These are phyloP conservation scores for Ophiosphaerella herpotricha DNA, from an alignment of 2,329 filamentous ascomycete species.

Conservation along the genomic window DNA sequence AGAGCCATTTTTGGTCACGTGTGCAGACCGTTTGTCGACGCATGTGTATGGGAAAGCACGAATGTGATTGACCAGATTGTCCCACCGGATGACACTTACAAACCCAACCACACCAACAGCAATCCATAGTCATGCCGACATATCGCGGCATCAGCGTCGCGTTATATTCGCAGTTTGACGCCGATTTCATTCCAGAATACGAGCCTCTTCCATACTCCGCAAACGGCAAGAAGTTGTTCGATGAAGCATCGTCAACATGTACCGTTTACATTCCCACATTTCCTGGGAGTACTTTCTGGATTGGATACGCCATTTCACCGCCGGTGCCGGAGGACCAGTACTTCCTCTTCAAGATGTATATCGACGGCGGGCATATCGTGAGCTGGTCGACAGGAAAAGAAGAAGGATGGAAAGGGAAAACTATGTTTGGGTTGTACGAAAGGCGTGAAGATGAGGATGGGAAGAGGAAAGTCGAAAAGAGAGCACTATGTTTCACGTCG, in stretches of 20 bases:
- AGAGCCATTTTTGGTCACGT: too few relatives aligned
- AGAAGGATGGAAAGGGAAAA: slow-evolving; percentile 51
- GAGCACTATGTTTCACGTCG: slow-evolving; percentile 46
- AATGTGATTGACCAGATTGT: too few relatives aligned
- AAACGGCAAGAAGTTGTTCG: slow-evolving; percentile 14
- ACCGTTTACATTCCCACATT: slow-evolving; percentile 43
- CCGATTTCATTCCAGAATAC: slow-evolving; percentile 47
- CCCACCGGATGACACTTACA: too few relatives aligned
- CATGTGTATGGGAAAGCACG: too few relatives aligned
- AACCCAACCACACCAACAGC: too few relatives aligned
- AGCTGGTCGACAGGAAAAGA: slow-evolving; percentile 52
- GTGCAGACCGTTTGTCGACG: too few relatives aligned
- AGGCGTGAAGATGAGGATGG: slow-evolving; percentile 33
- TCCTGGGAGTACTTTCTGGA: slow-evolving; percentile 50
- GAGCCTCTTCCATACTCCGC: slow-evolving; percentile 18
- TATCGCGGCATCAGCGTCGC: slow-evolving; percentile 47
- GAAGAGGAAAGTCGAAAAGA: slow-evolving; percentile 45
- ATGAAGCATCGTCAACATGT: slow-evolving; percentile 35
- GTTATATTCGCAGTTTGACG: slow-evolving; percentile 50
- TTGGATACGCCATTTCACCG: slow-evolving; percentile 44
- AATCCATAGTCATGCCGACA: slow-evolving; percentile 27
- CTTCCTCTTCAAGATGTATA: slow-evolving; percentile 55
- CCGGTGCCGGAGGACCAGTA: slow-evolving; percentile 37
- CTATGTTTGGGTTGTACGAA: slow-evolving; percentile 52
- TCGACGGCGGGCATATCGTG: slow-evolving; percentile 46